Percentiles rank a stretch among this genome's conserved stretches.
phyloP scores from a whole-genome alignment of 495 filamentous ascomycete genomes.

The Penicillium herquei region DNA sequence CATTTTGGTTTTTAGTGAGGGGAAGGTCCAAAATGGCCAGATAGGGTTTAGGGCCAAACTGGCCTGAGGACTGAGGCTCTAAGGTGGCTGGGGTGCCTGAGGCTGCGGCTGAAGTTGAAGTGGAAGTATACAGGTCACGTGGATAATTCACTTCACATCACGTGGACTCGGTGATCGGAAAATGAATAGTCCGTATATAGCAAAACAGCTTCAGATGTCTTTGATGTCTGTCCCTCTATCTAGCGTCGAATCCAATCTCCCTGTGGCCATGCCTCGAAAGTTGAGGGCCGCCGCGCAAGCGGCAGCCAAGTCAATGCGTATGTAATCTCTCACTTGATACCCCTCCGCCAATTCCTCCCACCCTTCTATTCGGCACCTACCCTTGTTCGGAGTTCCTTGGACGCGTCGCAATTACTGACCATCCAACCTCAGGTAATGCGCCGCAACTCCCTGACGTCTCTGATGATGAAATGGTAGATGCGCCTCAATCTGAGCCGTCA shows the following conservation, averaged over 20 bases:
- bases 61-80: not conserved
- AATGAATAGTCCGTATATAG: constrained; percentile 6
- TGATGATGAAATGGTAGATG: constrained; percentile 51
- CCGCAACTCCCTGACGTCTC: constrained; percentile 44
- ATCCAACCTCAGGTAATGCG: constrained; percentile 36
- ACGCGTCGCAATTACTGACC: constrained; percentile 25
- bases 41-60: not conserved
- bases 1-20: constrained; percentile 6
- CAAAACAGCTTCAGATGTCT: constrained; percentile 19
- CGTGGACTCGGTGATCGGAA: not conserved
- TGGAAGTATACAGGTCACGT: constrained; percentile 12
- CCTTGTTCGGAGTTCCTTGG: constrained; percentile 8
- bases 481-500: constrained; percentile 36
- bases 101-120: not conserved
- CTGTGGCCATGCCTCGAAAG: constrained; percentile 45
- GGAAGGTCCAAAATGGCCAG: not conserved
- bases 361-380: not conserved
- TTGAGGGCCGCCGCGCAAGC: constrained; percentile 49
- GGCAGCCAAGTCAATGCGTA: constrained; percentile 49
- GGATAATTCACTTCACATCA: not conserved
- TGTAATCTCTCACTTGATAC: not conserved
- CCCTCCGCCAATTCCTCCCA: not conserved
- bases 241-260: no score
- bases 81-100: not conserved
- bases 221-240: no score